phyloP scores from a whole-genome alignment of 257 asterid species.

The Jacaranda mimosifolia region DNA sequence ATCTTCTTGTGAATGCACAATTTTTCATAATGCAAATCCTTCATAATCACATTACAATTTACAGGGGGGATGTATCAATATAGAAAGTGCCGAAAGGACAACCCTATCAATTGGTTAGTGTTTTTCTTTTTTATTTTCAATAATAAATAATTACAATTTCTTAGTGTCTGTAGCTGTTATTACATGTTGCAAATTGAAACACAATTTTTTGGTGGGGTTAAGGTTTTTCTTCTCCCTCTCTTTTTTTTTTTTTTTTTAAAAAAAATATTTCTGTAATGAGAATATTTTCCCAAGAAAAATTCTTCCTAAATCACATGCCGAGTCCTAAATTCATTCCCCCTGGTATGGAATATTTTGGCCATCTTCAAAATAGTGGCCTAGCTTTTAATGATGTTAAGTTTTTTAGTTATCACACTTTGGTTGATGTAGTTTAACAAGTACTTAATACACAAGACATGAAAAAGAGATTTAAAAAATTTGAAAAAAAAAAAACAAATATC shows the following conservation, averaged over 20 bases:
- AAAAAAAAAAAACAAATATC: no score
- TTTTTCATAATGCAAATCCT: neutral
- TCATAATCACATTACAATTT: neutral
- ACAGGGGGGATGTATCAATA: conserved; percentile 24
- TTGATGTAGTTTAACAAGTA: no score
- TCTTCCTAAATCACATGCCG: neutral
- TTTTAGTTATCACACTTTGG: neutral
- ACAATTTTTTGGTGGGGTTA: conserved; percentile 14
- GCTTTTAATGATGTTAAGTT: conserved; percentile 35
- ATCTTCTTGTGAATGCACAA: neutral
- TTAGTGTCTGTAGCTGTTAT: no score
- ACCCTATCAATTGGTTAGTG: neutral
- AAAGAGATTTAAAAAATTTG: no score
- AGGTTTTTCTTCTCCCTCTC: conserved; percentile 8
- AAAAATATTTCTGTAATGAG: no score
- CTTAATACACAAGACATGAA: no score
- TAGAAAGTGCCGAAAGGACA: conserved; percentile 5
- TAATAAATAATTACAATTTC: no score
- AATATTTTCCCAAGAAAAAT: neutral
- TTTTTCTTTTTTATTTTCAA: no score
- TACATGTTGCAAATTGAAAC: conserved; percentile 17
- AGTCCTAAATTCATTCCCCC: no score
- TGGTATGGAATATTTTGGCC: no score
- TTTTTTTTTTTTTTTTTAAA: no score
- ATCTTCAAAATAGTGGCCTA: no score